Percentiles rank a stretch among this genome's conserved stretches.
These are phyloP conservation scores for Phytophthora gonapodyides DNA, from an alignment of 352 stramenopile species.

Conservation along the genomic window DNA sequence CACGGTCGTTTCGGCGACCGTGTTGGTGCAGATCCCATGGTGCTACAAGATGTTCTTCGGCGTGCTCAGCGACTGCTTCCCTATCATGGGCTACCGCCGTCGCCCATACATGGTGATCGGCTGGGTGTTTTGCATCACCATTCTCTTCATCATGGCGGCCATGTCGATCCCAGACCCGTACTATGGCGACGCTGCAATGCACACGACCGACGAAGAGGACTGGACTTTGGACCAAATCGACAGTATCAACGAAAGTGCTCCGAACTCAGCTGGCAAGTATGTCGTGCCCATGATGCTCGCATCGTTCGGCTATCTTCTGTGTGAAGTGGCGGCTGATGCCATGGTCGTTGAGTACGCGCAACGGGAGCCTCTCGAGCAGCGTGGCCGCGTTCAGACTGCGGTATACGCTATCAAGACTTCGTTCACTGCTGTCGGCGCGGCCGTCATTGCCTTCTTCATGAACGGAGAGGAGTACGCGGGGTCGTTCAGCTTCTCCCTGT, in stretches of 20 bases:
- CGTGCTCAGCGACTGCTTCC: constrained; percentile 50
- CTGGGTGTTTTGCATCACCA: constrained; percentile 40
- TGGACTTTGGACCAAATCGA: constrained; percentile 37
- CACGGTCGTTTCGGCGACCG: constrained; percentile 43
- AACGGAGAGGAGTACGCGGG: constrained; percentile 51
- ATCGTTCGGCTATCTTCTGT: constrained; percentile 52
- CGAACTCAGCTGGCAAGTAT: constrained; percentile 40
- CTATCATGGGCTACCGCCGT: constrained; percentile 46
- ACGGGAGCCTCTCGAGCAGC: constrained; percentile 45
- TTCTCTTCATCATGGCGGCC: constrained; percentile 41
- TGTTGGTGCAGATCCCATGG: constrained; percentile 53
- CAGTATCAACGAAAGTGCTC: constrained; percentile 38
- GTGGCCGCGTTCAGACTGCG: constrained; percentile 46
- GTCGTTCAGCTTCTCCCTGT: constrained; percentile 41
- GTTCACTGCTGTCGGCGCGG: constrained; percentile 43
- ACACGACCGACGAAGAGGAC: constrained; percentile 32
- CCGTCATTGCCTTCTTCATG: constrained; percentile 46
- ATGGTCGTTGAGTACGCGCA: constrained; percentile 62
- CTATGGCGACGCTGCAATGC: constrained; percentile 44
- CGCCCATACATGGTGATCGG: constrained; percentile 54
- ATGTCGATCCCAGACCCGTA: constrained; percentile 39
- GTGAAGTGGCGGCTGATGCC: constrained; percentile 58
- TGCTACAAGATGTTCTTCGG: constrained; percentile 60
- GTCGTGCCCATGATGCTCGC: constrained; percentile 61
- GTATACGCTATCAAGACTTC: constrained; percentile 49